Conservation (phyloP, 2,329 filamentous ascomycete species). For the Aureobasidium sp. region DNA sequence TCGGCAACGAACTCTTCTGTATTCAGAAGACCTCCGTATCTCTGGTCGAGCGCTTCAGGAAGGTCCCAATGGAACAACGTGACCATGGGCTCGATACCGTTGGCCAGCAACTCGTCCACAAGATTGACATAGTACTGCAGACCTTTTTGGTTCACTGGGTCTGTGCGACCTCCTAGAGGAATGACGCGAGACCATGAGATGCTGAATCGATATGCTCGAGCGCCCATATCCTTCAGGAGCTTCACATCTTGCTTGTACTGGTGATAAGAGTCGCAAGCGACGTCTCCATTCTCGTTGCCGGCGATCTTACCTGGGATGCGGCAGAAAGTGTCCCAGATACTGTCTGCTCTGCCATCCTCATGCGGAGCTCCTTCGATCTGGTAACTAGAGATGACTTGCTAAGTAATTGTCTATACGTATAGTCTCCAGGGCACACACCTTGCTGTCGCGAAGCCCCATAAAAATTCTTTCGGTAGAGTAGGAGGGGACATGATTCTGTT, state of each 20-base stretch:
- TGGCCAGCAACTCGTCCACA: constrained; percentile 68
- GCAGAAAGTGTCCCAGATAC: constrained; percentile 90
- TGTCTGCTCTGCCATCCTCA: constrained; percentile 70
- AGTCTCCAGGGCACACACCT: constrained; percentile 20
- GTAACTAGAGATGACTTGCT: constrained; percentile 51
- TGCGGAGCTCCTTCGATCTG: constrained; percentile 75
- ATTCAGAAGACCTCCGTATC: constrained; percentile 76
- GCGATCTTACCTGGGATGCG: constrained; percentile 75
- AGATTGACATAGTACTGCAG: constrained; percentile 73
- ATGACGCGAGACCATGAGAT: constrained; percentile 79
- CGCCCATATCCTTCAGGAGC: constrained; percentile 66
- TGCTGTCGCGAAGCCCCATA: constrained; percentile 65
- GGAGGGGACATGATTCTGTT: not conserved
- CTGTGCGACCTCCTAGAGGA: constrained; percentile 67
- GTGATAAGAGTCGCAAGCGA: constrained; percentile 84
- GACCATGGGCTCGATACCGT: constrained; percentile 72
- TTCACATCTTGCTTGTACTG: constrained; percentile 69
- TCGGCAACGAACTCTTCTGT: constrained; percentile 76
- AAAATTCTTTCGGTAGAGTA: constrained; percentile 26
- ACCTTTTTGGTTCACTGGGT: constrained; percentile 72
- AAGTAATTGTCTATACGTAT: not conserved
- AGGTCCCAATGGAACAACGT: constrained; percentile 91
- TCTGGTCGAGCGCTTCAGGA: constrained; percentile 68
- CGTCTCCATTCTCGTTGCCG: constrained; percentile 64
- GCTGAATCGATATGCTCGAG: constrained; percentile 75